Conservation (phyloP, 768 basidiomycete species). For the Lentinula guzmanii region DNA sequence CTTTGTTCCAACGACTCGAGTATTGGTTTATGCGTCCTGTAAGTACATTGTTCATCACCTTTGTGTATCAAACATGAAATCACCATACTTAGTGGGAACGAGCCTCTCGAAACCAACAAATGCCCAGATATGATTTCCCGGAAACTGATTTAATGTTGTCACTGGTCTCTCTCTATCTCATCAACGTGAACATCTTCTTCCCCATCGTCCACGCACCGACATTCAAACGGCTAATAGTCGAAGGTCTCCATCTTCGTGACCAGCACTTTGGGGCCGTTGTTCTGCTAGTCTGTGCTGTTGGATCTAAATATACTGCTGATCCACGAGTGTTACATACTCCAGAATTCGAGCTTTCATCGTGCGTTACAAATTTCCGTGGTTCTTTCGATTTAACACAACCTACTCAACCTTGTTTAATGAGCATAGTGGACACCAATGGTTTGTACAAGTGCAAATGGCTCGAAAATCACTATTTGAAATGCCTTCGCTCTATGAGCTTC, state of each 20-base stretch:
- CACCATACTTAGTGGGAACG: constrained; percentile 9
- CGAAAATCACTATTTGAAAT: constrained; percentile 24
- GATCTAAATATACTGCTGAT: constrained; percentile 36
- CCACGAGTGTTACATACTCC: constrained; percentile 25
- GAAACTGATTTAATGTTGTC: constrained; percentile 26
- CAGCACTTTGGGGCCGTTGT: constrained; percentile 32
- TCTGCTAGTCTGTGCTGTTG: constrained; percentile 45
- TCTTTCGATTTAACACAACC: not conserved
- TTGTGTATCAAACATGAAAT: not conserved
- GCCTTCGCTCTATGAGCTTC: constrained; percentile 33
- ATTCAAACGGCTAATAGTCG: constrained; percentile 30
- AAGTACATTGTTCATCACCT: not conserved
- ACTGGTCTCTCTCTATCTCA: constrained; percentile 49
- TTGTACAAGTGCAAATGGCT: constrained; percentile 27
- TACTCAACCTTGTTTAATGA: not conserved
- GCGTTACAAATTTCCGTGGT: constrained; percentile 1
- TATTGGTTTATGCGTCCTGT: constrained; percentile 5
- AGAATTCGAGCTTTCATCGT: constrained; percentile 19
- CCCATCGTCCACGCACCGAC: constrained; percentile 38
- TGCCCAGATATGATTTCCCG: constrained; percentile 22
- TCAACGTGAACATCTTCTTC: constrained; percentile 27
- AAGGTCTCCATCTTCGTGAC: constrained; percentile 30
- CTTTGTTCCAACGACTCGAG: not conserved
- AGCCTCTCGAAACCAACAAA: not conserved
- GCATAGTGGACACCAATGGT: constrained; percentile 34